phyloP scores from a whole-genome alignment of 2,329 filamentous ascomycete genomes.

The Aspergillus niger region DNA sequence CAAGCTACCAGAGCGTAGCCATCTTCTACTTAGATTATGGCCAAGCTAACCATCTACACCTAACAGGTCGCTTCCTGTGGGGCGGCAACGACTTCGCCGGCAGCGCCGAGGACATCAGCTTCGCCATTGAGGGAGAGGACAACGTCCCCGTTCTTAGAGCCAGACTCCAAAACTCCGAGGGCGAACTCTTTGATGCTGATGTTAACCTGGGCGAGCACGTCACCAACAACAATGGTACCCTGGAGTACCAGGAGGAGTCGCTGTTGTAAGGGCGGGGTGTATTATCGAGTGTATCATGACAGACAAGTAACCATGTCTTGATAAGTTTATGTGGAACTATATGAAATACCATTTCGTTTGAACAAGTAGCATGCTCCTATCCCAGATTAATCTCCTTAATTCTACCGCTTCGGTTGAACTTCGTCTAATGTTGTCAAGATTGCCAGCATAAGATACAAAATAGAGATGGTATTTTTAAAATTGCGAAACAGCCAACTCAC shows the following conservation, averaged over 20 bases:
- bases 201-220: constrained; percentile 22
- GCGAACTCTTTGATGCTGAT: constrained; percentile 2
- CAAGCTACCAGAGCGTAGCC: not conserved
- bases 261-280: not conserved
- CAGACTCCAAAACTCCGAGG: not conserved
- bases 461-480: not conserved
- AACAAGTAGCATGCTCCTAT: no score
- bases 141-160: constrained; percentile 21
- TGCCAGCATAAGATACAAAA: no score
- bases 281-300: not conserved
- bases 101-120: constrained; percentile 13
- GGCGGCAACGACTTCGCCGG: constrained; percentile 16
- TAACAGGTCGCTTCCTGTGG: constrained; percentile 20
- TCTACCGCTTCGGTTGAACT: no score
- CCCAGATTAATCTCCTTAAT: no score
- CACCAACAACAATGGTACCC: constrained; percentile 9
- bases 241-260: constrained; percentile 8
- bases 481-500: no score
- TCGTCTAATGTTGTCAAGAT: no score
- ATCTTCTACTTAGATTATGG: no score
- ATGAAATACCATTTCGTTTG: no score
- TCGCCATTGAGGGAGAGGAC: constrained; percentile 18
- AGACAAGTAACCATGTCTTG: no score
- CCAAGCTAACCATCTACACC: not conserved
- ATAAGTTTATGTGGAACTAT: no score